Percentiles rank a stretch among this genome's conserved stretches.
Conservation (phyloP, 1,284 basidiomycete species). For the Erythrobasidium hasegawianum region DNA sequence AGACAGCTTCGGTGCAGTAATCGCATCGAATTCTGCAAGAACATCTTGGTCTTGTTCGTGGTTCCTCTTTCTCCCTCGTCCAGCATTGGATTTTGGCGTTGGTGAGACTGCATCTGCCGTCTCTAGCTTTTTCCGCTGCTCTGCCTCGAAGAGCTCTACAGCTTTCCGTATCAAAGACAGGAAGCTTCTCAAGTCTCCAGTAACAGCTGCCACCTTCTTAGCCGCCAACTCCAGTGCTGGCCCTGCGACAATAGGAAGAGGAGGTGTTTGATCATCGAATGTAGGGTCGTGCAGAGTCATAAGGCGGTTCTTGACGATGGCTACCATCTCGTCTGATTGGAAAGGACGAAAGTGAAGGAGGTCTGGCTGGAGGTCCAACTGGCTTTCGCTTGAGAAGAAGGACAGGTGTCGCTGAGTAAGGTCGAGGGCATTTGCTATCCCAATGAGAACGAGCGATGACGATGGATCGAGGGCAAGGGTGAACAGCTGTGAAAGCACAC, state of each 20-base stretch:
- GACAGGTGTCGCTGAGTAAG: slow-evolving; percentile 40
- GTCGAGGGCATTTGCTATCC: slow-evolving; percentile 47
- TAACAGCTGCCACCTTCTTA: slow-evolving; percentile 49
- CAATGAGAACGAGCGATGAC: slow-evolving; percentile 44
- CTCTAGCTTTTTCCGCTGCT: slow-evolving; percentile 22
- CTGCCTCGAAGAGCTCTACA: slow-evolving; percentile 48
- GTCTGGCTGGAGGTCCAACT: slow-evolving; percentile 41
- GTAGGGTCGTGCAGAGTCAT: slow-evolving; percentile 31
- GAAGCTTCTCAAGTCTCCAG: slow-evolving; percentile 51
- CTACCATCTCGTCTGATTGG: slow-evolving; percentile 47
- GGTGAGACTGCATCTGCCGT: not conserved
- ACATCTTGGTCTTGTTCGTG: not conserved
- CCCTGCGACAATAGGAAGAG: slow-evolving; percentile 47
- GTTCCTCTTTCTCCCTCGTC: not conserved
- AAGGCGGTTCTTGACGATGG: slow-evolving; percentile 49
- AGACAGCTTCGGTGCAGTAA: slow-evolving; percentile 21
- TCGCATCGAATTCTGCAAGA: slow-evolving; percentile 11
- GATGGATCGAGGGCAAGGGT: slow-evolving; percentile 40
- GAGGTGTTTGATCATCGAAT: not conserved
- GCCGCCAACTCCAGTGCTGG: slow-evolving; percentile 50
- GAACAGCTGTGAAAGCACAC: slow-evolving; percentile 50
- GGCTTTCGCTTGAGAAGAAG: slow-evolving; percentile 41
- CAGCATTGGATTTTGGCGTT: not conserved
- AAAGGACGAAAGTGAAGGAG: slow-evolving; percentile 51
- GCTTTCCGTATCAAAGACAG: slow-evolving; percentile 49